These are phyloP conservation scores for Tricholoma terreum DNA, from an alignment of 768 basidiomycete species.

Conservation along the genomic window DNA sequence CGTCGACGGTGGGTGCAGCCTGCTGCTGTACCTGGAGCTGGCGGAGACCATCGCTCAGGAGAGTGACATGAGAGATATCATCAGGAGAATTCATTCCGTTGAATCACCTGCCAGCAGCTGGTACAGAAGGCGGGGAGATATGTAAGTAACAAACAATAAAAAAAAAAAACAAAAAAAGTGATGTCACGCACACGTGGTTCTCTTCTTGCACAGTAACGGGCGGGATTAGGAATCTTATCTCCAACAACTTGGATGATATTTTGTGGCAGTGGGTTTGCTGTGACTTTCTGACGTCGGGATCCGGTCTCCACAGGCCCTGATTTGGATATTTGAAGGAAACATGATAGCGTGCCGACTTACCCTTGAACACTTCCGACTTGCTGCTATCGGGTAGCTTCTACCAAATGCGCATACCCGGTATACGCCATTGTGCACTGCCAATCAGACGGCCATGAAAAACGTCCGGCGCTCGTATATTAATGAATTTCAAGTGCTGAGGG, in stretches of 20 bases:
- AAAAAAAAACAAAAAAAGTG: constrained; percentile 1
- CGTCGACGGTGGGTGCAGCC: not conserved
- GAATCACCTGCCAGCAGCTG: not conserved
- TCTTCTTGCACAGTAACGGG: not conserved
- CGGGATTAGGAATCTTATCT: constrained; percentile 2
- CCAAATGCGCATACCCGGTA: constrained; percentile 44
- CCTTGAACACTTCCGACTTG: constrained; percentile 21
- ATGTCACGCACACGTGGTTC: constrained; percentile 15
- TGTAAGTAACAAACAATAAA: not conserved
- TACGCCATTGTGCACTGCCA: constrained; percentile 39
- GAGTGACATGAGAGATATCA: constrained; percentile 30
- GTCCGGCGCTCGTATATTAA: constrained; percentile 47
- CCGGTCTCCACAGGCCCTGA: constrained; percentile 18
- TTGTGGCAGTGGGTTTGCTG: constrained; percentile 9
- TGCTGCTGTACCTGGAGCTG: constrained; percentile 40
- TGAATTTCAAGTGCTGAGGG: constrained; percentile 23
- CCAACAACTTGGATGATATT: not conserved
- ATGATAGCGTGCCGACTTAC: constrained; percentile 12
- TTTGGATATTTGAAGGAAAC: constrained; percentile 36
- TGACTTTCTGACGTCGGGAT: constrained; percentile 14
- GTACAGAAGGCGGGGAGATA: not conserved
- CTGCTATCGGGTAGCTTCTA: constrained; percentile 36
- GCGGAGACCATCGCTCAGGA: constrained; percentile 45
- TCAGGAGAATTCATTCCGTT: constrained; percentile 9
- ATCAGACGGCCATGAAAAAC: constrained; percentile 46